Evolutionary conservation across 139 green algal genomes (phyloP).

Genomic region (Chlamydomonas incerta): DNA sequence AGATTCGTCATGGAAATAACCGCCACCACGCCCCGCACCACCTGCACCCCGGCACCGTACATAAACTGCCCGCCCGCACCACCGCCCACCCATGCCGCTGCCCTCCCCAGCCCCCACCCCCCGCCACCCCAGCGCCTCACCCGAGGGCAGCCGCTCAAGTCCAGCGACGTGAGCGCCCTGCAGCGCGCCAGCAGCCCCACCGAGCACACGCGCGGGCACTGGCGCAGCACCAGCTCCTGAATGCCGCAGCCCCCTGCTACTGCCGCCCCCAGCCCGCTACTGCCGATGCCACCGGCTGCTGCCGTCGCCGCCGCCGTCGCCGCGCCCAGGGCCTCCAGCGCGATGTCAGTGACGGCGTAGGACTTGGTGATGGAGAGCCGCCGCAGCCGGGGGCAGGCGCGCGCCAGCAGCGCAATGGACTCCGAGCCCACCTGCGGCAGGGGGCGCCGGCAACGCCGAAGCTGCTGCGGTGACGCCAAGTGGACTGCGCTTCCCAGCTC

Average conservation of each 20-base stretch:
- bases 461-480: too few species aligned
- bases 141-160: constrained; percentile 20
- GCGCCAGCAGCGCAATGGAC: constrained; percentile 3
- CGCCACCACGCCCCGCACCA: too few species aligned
- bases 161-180: not conserved
- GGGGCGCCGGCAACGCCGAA: too few species aligned
- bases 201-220: constrained; percentile 16
- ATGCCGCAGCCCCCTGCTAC: not conserved
- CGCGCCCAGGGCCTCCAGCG: constrained; percentile 9
- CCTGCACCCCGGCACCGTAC: too few species aligned
- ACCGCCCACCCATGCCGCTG: not conserved
- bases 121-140: not conserved
- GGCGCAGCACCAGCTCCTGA: constrained; percentile 20
- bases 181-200: not conserved
- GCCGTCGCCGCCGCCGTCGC: not conserved
- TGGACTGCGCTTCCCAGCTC: too few species aligned
- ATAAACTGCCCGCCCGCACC: too few species aligned
- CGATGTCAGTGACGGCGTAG: constrained; percentile 23
- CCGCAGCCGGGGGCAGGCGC: constrained; percentile 3
- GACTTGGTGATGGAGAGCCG: constrained; percentile 29
- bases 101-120: not conserved
- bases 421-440: constrained; percentile 23
- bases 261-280: too few species aligned
- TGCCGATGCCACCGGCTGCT: too few species aligned
- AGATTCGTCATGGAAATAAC: too few species aligned